Conservation (phyloP, 2,329 filamentous ascomycete species). For the Metarhizium anisopliae region DNA sequence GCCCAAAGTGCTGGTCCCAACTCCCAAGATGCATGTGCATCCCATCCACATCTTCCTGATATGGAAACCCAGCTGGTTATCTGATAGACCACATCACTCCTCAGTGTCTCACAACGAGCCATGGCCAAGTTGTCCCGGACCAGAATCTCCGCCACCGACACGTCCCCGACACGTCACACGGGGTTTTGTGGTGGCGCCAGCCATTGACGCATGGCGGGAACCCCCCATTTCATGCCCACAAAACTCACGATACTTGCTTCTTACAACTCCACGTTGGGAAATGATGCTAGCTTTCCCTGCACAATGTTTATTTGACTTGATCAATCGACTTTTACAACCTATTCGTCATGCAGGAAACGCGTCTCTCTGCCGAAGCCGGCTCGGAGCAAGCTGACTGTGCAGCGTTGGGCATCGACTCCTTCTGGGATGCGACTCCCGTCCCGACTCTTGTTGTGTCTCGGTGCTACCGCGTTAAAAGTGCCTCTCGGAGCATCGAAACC, state of each 20-base stretch:
- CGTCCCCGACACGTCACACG: background rate
- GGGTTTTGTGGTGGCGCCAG: background rate
- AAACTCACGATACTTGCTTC: no score
- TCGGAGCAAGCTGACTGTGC: background rate
- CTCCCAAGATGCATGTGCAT: no score
- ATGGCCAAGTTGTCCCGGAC: background rate
- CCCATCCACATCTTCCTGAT: no score
- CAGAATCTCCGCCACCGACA: background rate
- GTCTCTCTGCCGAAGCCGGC: background rate
- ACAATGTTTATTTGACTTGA: no score
- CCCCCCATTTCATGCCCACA: no score
- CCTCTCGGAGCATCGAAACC: conserved; percentile 12
- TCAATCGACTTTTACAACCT: background rate
- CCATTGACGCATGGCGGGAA: background rate
- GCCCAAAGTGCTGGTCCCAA: no score
- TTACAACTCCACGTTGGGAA: no score
- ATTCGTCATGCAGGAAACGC: background rate
- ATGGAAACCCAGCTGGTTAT: no score
- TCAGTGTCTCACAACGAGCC: no score
- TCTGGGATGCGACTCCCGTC: conserved; percentile 19
- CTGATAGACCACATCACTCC: no score
- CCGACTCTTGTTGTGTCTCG: conserved; percentile 22
- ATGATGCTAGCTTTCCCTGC: no score
- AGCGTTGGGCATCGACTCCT: background rate
- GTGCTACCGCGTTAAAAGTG: conserved; percentile 18